Conservation (phyloP, 1,139 yeast species). For the Geotrichum carabidarum region DNA sequence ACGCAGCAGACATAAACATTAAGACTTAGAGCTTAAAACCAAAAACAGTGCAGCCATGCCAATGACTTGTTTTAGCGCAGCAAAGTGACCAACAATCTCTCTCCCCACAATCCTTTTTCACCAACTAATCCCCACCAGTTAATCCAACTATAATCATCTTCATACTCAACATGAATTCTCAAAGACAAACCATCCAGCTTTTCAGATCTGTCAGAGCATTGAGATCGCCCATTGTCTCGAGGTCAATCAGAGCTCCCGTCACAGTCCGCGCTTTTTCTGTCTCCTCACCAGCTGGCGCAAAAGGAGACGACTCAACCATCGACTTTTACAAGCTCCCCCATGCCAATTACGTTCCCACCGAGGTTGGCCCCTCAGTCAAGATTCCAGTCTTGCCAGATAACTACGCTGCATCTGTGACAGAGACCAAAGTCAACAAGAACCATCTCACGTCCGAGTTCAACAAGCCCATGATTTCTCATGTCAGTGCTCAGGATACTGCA, state of each 20-base stretch:
- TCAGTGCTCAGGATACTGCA: conserved; percentile 22
- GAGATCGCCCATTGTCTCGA: too few relatives aligned
- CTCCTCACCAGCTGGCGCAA: conserved; percentile 31
- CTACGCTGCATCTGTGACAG: conserved; percentile 15
- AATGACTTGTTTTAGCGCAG: too few relatives aligned
- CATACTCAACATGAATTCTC: too few relatives aligned
- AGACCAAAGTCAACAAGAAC: conserved; percentile 12
- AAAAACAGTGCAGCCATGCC: too few relatives aligned
- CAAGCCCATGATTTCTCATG: conserved; percentile 26
- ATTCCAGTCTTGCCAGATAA: conserved; percentile 41
- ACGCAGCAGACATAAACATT: too few relatives aligned
- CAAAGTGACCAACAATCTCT: neutral
- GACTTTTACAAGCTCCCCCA: conserved; percentile 42
- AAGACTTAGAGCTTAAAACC: too few relatives aligned
- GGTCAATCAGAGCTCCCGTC: too few relatives aligned
- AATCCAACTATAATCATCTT: too few relatives aligned
- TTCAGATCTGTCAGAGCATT: too few relatives aligned
- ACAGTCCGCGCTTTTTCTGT: conserved; percentile 18
- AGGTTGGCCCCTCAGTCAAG: conserved; percentile 32
- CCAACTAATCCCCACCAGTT: too few relatives aligned
- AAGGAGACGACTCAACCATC: conserved; percentile 41
- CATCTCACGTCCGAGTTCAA: conserved; percentile 23
- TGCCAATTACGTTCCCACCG: conserved; percentile 26
- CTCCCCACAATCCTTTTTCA: neutral
- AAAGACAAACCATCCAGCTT: too few relatives aligned